Base-by-base conservation (phyloP, 78 protist genomes). In the Emiliania huxleyi region DNA sequence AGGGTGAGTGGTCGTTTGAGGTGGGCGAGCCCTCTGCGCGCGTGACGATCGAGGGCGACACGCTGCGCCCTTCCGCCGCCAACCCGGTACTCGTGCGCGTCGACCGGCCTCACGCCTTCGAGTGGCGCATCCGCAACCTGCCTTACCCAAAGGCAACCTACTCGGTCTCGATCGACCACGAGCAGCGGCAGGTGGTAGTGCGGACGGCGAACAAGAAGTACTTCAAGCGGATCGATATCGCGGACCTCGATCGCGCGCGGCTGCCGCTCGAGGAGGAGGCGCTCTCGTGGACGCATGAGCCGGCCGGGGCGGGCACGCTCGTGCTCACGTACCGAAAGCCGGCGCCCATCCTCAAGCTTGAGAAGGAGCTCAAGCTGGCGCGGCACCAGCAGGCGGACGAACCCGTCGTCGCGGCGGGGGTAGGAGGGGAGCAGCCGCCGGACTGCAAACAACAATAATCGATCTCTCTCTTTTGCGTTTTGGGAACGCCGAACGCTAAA, bases 141-240 rank as follows among this genome's bases (percentile, higher is more conserved):
- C 93, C 93, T 3, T 95, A 92, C 87, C 38, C 90, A 18, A 56
- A 69, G 81, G 33, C 52, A 0, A 73, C 29, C 2, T 95, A 52
- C 48, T 35, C 56, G 38, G 90, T 95, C 19, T 8, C 91, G 4
- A n/a, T 95, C 2, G 91, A 81, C 25, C 23, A 1, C 3, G 92
- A 73, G 0, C 48, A 55, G 33, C 37, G 26, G 18, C 52, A 90
- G 62, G 55, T 95, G 21, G 90, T 73, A 25, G 62, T 95, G 21
- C 88, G 96, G 15, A 95, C 96, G 26, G 2, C 79, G 11, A 95
- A 95, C 90, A 85, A 89, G n/a, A 95, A 95, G 91, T 95, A 95
- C 45, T 95, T 43, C 71, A 92, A 92, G 85, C n/a, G 49, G 8
- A 52, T 95, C 91, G 45, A 33, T 5, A 92, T 95, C n/a, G 87